A percentile compares a stretch with the other conserved stretches of the same genome.
phyloP scores from a whole-genome alignment of 169 alveolate genomes.

The Plasmodium gonderi region DNA sequence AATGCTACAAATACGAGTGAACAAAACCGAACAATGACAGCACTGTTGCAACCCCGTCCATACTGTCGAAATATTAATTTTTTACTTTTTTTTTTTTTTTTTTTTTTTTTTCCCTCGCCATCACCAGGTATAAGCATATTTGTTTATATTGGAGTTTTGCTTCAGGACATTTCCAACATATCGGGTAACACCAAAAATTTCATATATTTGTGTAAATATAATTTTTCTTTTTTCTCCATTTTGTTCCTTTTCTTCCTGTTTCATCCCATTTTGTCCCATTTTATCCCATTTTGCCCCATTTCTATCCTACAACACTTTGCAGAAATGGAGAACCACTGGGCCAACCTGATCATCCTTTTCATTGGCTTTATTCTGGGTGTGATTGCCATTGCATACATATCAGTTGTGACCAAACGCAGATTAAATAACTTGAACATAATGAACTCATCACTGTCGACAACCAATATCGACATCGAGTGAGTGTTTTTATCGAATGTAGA shows the following conservation, averaged over 20 bases:
- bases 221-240: not conserved
- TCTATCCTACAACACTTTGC: not conserved
- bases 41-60: not conserved
- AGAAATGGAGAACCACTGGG: conserved; percentile 68
- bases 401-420: conserved; percentile 71
- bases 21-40: not conserved
- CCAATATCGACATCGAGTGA: conserved; percentile 49
- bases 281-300: not conserved
- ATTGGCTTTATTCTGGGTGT: conserved; percentile 65
- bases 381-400: conserved; percentile 67
- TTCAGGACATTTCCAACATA: conserved; percentile 70
- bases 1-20: no score
- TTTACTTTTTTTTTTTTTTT: not conserved
- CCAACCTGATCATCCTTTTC: conserved; percentile 36
- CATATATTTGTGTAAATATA: not conserved
- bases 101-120: not conserved
- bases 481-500: not conserved
- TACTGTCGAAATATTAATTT: not conserved
- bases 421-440: conserved; percentile 56
- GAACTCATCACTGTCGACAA: conserved; percentile 46
- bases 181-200: conserved; percentile 14
- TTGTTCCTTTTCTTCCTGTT: not conserved
- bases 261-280: not conserved
- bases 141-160: conserved; percentile 71
- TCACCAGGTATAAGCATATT: conserved; percentile 47